Conservation (phyloP, 305 asterid genomes). For the Ajuga reptans region DNA sequence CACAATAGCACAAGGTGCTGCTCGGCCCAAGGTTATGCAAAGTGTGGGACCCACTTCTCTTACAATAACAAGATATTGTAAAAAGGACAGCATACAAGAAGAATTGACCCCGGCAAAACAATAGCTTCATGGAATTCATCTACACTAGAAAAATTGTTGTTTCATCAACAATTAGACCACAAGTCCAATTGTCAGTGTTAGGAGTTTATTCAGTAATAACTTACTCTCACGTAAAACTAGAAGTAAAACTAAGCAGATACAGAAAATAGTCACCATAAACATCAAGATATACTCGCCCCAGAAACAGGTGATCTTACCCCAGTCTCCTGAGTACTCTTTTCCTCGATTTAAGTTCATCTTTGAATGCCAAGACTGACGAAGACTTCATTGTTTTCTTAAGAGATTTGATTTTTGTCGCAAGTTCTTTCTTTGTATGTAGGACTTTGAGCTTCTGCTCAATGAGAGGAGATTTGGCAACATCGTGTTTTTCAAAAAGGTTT, state of each 20-base stretch:
- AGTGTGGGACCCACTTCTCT: background rate
- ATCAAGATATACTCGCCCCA: background rate
- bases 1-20: background rate
- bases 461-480: conserved; percentile 72
- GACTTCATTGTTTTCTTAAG: conserved; percentile 68
- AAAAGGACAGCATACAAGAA: background rate
- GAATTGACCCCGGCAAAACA: background rate
- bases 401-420: conserved; percentile 62
- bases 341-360: conserved; percentile 92
- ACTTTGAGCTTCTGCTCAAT: conserved; percentile 82
- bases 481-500: conserved; percentile 76
- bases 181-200: background rate
- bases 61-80: background rate
- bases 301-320: conserved; percentile 43
- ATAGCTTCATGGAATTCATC: background rate
- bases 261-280: background rate
- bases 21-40: background rate
- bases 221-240: background rate
- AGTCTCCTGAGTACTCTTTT: conserved; percentile 85
- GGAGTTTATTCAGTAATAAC: background rate
- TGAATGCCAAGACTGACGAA: conserved; percentile 82
- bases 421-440: conserved; percentile 75
- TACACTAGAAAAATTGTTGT: background rate
- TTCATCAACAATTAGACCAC: background rate
- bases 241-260: conserved; percentile 1